Evolutionary conservation across 139 green algal species (phyloP).

Genomic region (Zygnema circumcarinatum): DNA sequence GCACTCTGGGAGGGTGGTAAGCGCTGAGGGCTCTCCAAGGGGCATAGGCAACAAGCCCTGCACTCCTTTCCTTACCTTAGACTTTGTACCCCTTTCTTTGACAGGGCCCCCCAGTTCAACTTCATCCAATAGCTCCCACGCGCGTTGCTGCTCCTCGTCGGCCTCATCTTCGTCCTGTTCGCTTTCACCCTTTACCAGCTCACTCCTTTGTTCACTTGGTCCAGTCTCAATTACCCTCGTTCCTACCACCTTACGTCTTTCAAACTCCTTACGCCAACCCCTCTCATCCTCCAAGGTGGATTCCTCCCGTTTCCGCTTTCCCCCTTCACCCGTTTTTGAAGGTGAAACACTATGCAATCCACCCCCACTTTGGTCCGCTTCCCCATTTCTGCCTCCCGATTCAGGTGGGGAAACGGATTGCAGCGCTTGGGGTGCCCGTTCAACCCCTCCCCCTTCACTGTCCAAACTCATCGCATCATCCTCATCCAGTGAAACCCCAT

Average conservation of each 20-base stretch:
- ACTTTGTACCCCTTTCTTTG: neutral
- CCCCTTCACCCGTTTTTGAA: neutral
- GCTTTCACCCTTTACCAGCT: neutral
- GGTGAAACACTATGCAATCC: neutral
- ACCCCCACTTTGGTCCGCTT: conserved; percentile 9
- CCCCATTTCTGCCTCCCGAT: conserved; percentile 4
- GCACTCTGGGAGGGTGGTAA: too few relatives aligned
- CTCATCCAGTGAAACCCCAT: conserved; percentile 12
- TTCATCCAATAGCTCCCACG: conserved; percentile 26
- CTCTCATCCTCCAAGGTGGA: conserved; percentile 1
- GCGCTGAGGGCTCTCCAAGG: neutral
- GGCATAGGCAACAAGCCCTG: neutral
- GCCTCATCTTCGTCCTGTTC: conserved; percentile 18
- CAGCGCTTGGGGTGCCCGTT: neutral
- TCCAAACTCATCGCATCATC: conserved; percentile 33
- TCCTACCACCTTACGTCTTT: neutral
- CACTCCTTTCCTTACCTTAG: neutral
- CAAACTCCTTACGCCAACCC: neutral
- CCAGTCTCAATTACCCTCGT: conserved; percentile 1
- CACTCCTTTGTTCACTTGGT: conserved; percentile 13
- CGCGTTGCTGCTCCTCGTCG: neutral
- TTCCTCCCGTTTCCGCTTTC: neutral
- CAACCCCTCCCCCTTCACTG: neutral
- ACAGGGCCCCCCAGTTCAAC: neutral
- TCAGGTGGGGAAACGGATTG: neutral